Evolutionary conservation across 2,329 filamentous ascomycete genomes (phyloP).

Genomic region (Epichloe glyceriae): DNA sequence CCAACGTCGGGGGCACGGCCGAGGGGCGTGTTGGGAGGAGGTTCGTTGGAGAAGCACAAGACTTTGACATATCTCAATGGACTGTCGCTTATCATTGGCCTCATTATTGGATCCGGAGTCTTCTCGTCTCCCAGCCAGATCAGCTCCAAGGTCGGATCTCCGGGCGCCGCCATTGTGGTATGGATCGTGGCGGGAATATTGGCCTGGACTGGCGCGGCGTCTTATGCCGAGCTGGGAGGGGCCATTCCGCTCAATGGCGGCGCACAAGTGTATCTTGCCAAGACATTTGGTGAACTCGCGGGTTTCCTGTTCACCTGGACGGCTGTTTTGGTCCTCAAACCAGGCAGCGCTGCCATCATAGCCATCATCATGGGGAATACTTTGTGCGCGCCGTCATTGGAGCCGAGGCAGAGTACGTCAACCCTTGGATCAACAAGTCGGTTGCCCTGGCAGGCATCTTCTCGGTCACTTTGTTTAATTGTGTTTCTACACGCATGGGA

Average conservation of each 20-base stretch:
- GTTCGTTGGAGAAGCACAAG: constrained; percentile 88
- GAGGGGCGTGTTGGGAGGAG: constrained; percentile 48
- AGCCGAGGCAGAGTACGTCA: constrained; percentile 69
- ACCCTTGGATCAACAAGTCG: constrained; percentile 78
- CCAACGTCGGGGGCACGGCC: constrained; percentile 43
- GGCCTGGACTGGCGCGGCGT: constrained; percentile 91
- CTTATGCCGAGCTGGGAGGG: constrained; percentile 89
- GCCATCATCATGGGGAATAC: constrained; percentile 96
- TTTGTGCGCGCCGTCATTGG: constrained; percentile 79
- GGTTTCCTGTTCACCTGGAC: constrained; percentile 97
- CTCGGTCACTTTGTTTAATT: constrained; percentile 73
- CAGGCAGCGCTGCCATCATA: constrained; percentile 85
- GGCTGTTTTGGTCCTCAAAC: constrained; percentile 85
- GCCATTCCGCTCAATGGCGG: constrained; percentile 94
- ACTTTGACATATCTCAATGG: constrained; percentile 92
- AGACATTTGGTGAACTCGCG: constrained; percentile 87
- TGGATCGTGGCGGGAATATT: constrained; percentile 86
- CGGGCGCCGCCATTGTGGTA: constrained; percentile 78
- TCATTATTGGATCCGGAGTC: constrained; percentile 94
- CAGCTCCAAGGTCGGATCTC: constrained; percentile 80
- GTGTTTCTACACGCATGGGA: constrained; percentile 76
- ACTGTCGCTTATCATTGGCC: constrained; percentile 73
- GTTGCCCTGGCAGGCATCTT: constrained; percentile 69
- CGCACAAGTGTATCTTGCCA: constrained; percentile 83
- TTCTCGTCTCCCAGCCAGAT: constrained; percentile 92